Base-by-base conservation (phyloP, 768 basidiomycete species). In the Auriscalpium vulgare region DNA sequence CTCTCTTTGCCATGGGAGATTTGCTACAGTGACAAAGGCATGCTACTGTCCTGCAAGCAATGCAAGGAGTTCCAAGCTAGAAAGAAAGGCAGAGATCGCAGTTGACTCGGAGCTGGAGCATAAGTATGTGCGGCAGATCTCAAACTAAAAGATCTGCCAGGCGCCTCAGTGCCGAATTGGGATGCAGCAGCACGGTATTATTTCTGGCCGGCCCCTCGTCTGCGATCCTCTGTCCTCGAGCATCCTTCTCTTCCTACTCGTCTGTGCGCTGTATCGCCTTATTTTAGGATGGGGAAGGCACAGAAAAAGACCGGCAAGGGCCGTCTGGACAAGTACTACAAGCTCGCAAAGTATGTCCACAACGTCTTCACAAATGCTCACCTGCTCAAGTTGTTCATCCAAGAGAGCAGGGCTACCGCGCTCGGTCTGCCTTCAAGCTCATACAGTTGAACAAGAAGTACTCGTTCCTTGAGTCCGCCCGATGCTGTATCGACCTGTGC, bases 361-460 rank as follows among this genome's bases (percentile, higher is more conserved):
- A 29, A 5, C 29, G 29, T 29, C 29, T 54, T 38, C 50, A 40
- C 59, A 11, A 36, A 34, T 34, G 40, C 57, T 21, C 19, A 61
- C 29, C 59, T 56, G 37, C 58, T 38, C 19, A 53, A 1, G n/a
- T 14, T 16, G 40, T 44, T 29, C 48, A 47, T 35, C 52, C 10
- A 68, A 98, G 95, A 72, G 95, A 98, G 75, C 97, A 99, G 77
- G 97, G 97, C 59, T 99, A 95, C 70, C 90, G 97, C 60, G 97
- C 97, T 63, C 97, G 97, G 78, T 99, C 97, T 14, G 97, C 97
- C 2, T 95, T 95, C 85, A 99, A 99, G 73, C 82, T 99, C 57
- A 93, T 99, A 56, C 97, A 99, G 71, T 75, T 99, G 59, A 98
- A 99, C 78, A 94, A 95, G 70, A 99, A 98, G 75, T 99, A 90